Base-by-base conservation (phyloP, 2,329 filamentous ascomycete species). In the Fusarium haematococcum region DNA sequence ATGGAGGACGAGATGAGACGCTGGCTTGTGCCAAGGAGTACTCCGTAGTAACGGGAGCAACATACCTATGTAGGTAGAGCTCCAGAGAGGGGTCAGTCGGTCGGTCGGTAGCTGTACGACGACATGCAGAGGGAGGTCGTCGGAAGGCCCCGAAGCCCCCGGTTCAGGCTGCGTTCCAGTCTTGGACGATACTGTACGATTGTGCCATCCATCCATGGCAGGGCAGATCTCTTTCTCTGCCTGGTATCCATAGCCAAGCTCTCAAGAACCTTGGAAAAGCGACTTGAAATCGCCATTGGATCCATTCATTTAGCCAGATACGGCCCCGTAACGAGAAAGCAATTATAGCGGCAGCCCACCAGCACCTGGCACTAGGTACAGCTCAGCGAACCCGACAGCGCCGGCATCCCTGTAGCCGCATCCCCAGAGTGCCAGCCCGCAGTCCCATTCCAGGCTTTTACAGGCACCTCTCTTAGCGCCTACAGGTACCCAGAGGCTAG, bases 1-100 rank as follows among this genome's bases (percentile, higher is more conserved):
- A 30, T 30, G 65, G 64, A 67, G 56, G 67, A 67, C 23, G 62
- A 75, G 67, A 75, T 75, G 72, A 75, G 62, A 75, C 71, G 57
- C 61, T 67, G 68, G 67, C 73, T 67, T 74, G 54, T 54, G 71
- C 71, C 63, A 71, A 62, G 68, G 45, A 56, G 65, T 65, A 32
- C 48, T 30, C 25, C 59, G 68, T 63, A 66, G 71, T 73, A 69
- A 75, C 71, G 33, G 13, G 37, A 66, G 57, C 43, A 62, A 20
- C 41, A 48, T 54, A 62, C 41, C 30, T 56, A 52, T 27, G 27
- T n/a, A 52, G 25, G 25, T 27, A 52, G 25, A 52, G 25, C 25
- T 30, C 25, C 27, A 52, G 25, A 30, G 48, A 52, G 48, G 48
- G 48, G 48, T 52, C 48, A n/a, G 16, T 30, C 25, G 16, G 48